Percentiles rank a stretch among this genome's conserved stretches.
phyloP scores from a whole-genome alignment of 306 rosid species.

The Alnus rubra region DNA sequence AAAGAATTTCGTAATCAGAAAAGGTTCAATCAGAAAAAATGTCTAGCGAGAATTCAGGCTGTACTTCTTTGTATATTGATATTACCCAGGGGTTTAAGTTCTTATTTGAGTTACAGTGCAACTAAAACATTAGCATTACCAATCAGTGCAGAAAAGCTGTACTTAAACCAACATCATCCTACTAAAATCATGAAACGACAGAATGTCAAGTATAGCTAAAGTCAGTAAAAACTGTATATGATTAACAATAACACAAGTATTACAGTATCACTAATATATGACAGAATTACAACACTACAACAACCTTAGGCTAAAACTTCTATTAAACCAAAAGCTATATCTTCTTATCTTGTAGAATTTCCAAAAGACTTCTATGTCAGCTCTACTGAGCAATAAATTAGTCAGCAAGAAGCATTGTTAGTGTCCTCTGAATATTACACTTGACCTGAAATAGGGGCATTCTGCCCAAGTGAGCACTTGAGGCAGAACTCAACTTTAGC shows the following conservation, averaged over 20 bases:
- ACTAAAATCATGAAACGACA: conserved; percentile 2
- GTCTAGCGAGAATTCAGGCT: not conserved
- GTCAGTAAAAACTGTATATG: not conserved
- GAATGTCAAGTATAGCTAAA: not conserved
- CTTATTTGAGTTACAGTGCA: not conserved
- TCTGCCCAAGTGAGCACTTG: conserved; percentile 1
- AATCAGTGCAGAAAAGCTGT: conserved; percentile 21
- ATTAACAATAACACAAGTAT: not conserved
- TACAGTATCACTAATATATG: not conserved
- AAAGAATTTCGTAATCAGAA: conserved; percentile 10
- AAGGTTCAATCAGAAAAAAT: not conserved
- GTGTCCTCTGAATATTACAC: not conserved
- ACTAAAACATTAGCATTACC: not conserved
- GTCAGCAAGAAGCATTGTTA: conserved; percentile 1
- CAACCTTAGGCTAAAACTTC: no score
- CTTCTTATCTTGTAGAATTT: not conserved
- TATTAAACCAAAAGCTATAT: not conserved
- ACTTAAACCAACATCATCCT: conserved; percentile 15
- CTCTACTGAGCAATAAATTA: conserved; percentile 18
- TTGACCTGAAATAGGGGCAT: conserved; percentile 19
- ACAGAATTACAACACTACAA: not conserved
- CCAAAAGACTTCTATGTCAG: not conserved
- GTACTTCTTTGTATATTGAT: conserved; percentile 9
- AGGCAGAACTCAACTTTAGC: not conserved
- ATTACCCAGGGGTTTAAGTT: conserved; percentile 23